Conservation (phyloP, 371 early-diverging fungal species). For the Modicella reniformis region DNA sequence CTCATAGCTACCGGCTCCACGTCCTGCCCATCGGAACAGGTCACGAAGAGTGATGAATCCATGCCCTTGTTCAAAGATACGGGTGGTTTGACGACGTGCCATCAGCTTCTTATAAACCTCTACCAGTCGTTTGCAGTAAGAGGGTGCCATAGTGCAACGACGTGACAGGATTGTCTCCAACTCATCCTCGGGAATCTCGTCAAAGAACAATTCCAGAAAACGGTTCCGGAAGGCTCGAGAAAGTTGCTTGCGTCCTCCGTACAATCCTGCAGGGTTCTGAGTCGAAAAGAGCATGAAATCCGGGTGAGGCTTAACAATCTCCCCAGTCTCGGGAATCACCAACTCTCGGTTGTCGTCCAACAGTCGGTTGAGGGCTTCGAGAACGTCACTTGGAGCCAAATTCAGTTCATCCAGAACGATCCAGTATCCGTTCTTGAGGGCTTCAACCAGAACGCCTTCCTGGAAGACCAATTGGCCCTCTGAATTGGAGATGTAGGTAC, state of each 20-base stretch:
- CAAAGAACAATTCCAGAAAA: constrained; percentile 97
- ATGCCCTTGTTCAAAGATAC: constrained; percentile 93
- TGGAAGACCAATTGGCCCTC: constrained; percentile 92
- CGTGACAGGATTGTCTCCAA: constrained; percentile 86
- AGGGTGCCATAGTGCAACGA: constrained; percentile 89
- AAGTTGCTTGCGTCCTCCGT: constrained; percentile 98
- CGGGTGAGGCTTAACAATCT: constrained; percentile 94
- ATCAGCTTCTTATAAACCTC: constrained; percentile 88
- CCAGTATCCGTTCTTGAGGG: constrained; percentile 98
- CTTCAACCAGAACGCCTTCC: constrained; percentile 96
- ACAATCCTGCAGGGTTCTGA: constrained; percentile 98
- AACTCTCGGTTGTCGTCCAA: constrained; percentile 99
- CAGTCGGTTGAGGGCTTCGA: constrained; percentile 98
- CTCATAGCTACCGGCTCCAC: constrained; percentile 81
- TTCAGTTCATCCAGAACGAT: constrained; percentile 99
- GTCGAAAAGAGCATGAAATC: constrained; percentile 99
- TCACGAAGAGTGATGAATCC: constrained; percentile 97
- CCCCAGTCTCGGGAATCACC: constrained; percentile 96
- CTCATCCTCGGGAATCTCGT: constrained; percentile 92
- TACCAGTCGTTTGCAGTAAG: constrained; percentile 89
- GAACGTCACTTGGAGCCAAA: constrained; percentile 98
- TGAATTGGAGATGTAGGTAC: constrained; percentile 85
- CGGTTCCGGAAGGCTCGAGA: constrained; percentile 99
- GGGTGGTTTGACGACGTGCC: constrained; percentile 79
- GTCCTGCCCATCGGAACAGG: constrained; percentile 97